Conservation (phyloP, 2,329 filamentous ascomycete genomes). For the Cordyceps javanica region DNA sequence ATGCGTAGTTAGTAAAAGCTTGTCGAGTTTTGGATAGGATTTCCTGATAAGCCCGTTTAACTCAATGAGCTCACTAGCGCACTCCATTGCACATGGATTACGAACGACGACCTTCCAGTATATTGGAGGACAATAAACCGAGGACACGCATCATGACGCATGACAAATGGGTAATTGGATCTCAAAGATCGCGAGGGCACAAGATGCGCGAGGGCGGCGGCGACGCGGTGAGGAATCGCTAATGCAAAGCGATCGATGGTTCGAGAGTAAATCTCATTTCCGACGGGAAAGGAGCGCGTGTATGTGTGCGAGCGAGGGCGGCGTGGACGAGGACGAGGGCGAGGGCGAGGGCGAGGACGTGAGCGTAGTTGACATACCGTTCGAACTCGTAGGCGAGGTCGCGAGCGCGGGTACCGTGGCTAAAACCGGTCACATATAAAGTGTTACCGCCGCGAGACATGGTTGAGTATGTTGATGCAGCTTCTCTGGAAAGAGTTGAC, state of each 20-base stretch:
- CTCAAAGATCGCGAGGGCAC: conserved; percentile 4
- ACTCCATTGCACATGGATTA: conserved; percentile 4
- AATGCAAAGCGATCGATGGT: conserved; percentile 30
- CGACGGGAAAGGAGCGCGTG: conserved; percentile 20
- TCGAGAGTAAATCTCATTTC: conserved; percentile 20
- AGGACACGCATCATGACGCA: neutral
- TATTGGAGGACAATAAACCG: neutral
- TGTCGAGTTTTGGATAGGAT: neutral
- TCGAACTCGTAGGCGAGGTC: conserved; percentile 99
- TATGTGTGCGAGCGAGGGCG: conserved; percentile 40
- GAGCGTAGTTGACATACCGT: conserved; percentile 78
- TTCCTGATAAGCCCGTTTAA: conserved; percentile 1
- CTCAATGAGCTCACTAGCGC: conserved; percentile 8
- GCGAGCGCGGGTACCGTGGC: conserved; percentile 95
- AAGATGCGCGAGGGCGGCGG: conserved; percentile 1
- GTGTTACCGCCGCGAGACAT: conserved; percentile 95
- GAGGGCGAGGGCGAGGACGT: conserved; percentile 33
- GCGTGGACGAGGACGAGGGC: conserved; percentile 31
- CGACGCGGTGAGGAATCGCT: conserved; percentile 23
- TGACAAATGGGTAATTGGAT: neutral
- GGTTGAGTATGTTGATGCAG: conserved; percentile 21
- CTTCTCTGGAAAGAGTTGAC: conserved; percentile 1
- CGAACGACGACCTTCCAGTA: neutral
- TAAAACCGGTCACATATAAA: conserved; percentile 98
- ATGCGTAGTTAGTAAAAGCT: conserved; percentile 42